Percentiles rank a stretch among this genome's conserved stretches.
Conservation (phyloP, 2,329 filamentous ascomycete species). For the Amauroascus verrucosus region DNA sequence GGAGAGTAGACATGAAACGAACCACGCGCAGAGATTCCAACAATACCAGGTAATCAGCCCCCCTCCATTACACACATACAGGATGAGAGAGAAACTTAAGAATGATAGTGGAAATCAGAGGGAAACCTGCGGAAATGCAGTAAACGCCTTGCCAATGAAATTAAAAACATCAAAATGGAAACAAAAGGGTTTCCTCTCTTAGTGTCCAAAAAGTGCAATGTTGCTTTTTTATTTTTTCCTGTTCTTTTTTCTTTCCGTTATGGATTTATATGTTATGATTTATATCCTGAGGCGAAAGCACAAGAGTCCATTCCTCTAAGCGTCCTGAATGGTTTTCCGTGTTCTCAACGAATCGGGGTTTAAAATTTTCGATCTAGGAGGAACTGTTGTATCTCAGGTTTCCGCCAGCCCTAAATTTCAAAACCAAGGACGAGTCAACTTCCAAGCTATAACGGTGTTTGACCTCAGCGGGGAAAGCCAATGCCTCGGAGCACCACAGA, state of each 20-base stretch:
- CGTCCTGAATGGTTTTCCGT: background rate
- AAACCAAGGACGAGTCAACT: background rate
- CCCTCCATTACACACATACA: background rate
- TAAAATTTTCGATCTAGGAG: conserved; percentile 39
- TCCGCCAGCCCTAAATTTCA: conserved; percentile 39
- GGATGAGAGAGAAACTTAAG: background rate
- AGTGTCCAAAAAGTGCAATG: background rate
- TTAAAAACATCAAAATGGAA: background rate
- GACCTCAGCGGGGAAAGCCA: background rate
- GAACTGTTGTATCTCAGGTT: conserved; percentile 41
- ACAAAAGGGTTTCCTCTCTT: background rate
- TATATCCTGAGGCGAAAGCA: background rate
- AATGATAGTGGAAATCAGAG: background rate
- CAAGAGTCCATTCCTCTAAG: background rate
- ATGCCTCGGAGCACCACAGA: background rate
- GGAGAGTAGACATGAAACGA: background rate
- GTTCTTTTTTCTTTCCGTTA: no score
- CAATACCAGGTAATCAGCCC: background rate
- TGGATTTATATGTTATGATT: no score
- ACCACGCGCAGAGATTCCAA: background rate
- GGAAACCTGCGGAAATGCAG: background rate
- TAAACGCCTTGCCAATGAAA: conserved; percentile 9
- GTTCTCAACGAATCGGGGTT: background rate
- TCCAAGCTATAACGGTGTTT: background rate
- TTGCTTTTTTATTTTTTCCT: no score